phyloP scores from a whole-genome alignment of 805 yeast genomes.

The Cyberlindnera mississippiensis region DNA sequence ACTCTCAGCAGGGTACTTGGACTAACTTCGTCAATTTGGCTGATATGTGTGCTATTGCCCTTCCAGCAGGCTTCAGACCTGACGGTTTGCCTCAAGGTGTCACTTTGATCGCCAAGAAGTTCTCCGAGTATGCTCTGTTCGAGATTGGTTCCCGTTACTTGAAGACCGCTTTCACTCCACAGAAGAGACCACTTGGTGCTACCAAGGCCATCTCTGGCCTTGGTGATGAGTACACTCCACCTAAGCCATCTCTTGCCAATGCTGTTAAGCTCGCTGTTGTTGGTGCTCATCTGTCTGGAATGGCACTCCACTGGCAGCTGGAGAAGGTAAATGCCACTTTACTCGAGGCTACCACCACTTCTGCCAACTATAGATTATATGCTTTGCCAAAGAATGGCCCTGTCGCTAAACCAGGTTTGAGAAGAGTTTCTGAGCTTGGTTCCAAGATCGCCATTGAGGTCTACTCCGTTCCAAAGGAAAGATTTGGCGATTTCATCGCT shows the following conservation, averaged over 20 bases:
- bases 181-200: slow-evolving; percentile 57
- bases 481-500: slow-evolving; percentile 76
- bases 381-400: slow-evolving; percentile 84
- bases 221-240: slow-evolving; percentile 42
- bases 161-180: slow-evolving; percentile 39
- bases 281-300: slow-evolving; percentile 89
- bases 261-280: slow-evolving; percentile 74
- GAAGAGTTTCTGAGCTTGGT: slow-evolving; percentile 51
- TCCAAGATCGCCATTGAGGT: slow-evolving; percentile 69
- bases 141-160: slow-evolving; percentile 77
- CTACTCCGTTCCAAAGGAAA: slow-evolving; percentile 74
- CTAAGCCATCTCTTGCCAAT: slow-evolving; percentile 38
- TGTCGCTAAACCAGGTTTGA: slow-evolving; percentile 83
- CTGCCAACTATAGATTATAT: slow-evolving; percentile 67
- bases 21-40: slow-evolving; percentile 95
- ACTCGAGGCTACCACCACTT: slow-evolving; percentile 61
- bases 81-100: slow-evolving; percentile 92
- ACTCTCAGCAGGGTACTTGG: slow-evolving; percentile 96
- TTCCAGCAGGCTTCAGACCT: slow-evolving; percentile 83
- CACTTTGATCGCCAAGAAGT: slow-evolving; percentile 76
- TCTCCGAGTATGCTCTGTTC: slow-evolving; percentile 83
- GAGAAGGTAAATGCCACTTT: slow-evolving; percentile 77
- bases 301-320: slow-evolving; percentile 92
- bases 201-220: slow-evolving; percentile 29
- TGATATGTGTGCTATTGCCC: slow-evolving; percentile 85